Percentiles rank a stretch among this genome's conserved stretches.
phyloP scores from a whole-genome alignment of 2,329 filamentous ascomycete genomes.

The Curvularia sp. region DNA sequence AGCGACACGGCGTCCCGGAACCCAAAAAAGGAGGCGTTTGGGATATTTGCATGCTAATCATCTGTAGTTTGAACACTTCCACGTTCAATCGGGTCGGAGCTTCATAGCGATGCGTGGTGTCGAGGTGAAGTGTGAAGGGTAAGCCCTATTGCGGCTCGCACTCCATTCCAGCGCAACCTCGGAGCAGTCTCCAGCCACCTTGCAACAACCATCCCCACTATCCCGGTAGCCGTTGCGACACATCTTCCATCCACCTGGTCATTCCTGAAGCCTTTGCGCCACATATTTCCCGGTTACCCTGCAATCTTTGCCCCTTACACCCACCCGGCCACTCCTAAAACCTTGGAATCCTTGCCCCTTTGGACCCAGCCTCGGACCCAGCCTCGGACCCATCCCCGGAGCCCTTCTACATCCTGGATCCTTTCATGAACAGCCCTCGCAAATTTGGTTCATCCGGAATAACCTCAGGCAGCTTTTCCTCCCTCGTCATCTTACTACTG shows the following conservation, averaged over 20 bases:
- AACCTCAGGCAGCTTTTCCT: background rate
- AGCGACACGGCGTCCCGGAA: constrained; percentile 28
- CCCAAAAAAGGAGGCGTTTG: constrained; percentile 18
- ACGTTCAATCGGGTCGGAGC: constrained; percentile 17
- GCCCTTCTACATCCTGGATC: background rate
- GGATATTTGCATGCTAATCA: constrained; percentile 26
- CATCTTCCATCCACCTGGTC: background rate
- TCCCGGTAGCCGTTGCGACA: constrained; percentile 4
- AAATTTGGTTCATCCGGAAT: background rate
- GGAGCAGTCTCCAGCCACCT: constrained; percentile 12
- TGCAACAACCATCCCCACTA: constrained; percentile 9
- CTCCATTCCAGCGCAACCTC: constrained; percentile 14
- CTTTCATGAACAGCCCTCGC: constrained; percentile 7
- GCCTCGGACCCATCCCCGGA: background rate
- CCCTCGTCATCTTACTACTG: background rate
- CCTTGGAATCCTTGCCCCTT: background rate
- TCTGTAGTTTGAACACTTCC: constrained; percentile 25
- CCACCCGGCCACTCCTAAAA: background rate
- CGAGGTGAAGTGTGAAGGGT: constrained; percentile 28
- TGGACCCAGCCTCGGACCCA: background rate
- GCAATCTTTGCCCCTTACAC: constrained; percentile 2
- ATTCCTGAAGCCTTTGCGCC: constrained; percentile 5
- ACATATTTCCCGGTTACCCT: background rate
- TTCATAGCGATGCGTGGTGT: constrained; percentile 26
- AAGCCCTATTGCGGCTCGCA: constrained; percentile 19